Evolutionary conservation across 805 yeast species (phyloP).

Genomic region (Candida chilensis): DNA sequence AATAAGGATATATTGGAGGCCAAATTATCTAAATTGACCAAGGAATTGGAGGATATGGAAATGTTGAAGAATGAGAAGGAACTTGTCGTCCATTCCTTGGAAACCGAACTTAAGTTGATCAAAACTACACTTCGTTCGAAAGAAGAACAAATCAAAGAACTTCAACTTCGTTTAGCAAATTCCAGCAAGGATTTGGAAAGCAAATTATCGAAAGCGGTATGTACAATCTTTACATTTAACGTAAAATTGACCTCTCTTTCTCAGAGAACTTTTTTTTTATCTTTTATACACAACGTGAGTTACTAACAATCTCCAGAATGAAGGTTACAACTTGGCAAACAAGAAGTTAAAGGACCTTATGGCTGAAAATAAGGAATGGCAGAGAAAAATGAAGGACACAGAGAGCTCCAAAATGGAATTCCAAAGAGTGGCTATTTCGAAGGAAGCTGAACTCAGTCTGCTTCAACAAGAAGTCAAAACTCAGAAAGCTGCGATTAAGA

Average conservation of each 20-base stretch:
- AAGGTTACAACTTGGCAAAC: constrained; percentile 16
- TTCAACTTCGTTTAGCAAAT: constrained; percentile 15
- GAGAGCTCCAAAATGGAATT: constrained; percentile 25
- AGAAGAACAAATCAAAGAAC: constrained; percentile 17
- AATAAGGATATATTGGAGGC: background rate
- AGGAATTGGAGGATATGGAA: background rate
- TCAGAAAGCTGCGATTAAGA: constrained; percentile 11
- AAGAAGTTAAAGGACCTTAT: constrained; percentile 24
- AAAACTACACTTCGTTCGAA: constrained; percentile 16
- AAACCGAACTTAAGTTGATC: constrained; percentile 15
- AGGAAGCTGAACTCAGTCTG: constrained; percentile 20
- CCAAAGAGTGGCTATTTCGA: constrained; percentile 19
- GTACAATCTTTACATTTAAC: constrained; percentile 6
- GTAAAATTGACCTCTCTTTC: constrained; percentile 3
- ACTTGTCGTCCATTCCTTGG: background rate
- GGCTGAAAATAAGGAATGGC: constrained; percentile 34
- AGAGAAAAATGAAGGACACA: constrained; percentile 23
- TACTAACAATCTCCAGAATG: constrained; percentile 5
- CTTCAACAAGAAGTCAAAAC: constrained; percentile 12
- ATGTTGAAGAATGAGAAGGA: background rate
- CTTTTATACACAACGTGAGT: constrained; percentile 1
- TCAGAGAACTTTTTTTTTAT: background rate
- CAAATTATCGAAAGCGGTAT: constrained; percentile 18
- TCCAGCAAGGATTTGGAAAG: constrained; percentile 21
- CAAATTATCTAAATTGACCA: background rate